phyloP scores from a whole-genome alignment of 192 early-diverging fungal genomes.

The Glomus cerebriforme region DNA sequence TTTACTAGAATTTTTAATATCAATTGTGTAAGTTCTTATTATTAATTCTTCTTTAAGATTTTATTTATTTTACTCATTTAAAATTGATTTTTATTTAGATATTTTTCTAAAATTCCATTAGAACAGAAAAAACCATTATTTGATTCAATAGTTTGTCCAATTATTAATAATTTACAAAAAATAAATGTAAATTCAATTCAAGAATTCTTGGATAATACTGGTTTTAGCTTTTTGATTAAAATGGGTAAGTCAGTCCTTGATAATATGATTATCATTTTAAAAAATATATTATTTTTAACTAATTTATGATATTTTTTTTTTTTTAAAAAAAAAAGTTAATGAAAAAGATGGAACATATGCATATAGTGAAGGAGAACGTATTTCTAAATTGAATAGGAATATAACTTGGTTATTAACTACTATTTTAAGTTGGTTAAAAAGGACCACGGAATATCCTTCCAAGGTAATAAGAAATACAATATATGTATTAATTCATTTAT shows the following conservation, averaged over 20 bases:
- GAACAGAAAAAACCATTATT: slow-evolving; percentile 4
- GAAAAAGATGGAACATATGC: not conserved
- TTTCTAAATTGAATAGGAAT: not conserved
- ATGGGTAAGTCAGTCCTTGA: not conserved
- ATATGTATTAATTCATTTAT: not conserved
- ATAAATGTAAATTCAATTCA: not conserved
- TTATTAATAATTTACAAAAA: not conserved
- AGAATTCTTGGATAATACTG: not conserved
- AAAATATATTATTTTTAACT: no score
- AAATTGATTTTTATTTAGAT: not conserved
- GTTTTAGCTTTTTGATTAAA: not conserved
- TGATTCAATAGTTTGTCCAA: not conserved
- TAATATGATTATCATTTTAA: no score
- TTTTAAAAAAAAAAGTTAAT: not conserved
- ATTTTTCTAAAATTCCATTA: slow-evolving; percentile 3
- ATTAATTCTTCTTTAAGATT: not conserved
- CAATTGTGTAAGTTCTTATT: not conserved
- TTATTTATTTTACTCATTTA: not conserved
- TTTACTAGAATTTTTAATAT: slow-evolving; percentile 3
- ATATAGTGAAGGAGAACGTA: not conserved
- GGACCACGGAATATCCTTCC: not conserved
- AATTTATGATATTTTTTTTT: not conserved
- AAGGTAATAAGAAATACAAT: not conserved
- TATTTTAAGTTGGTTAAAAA: not conserved
- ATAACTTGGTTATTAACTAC: not conserved